phyloP scores from a whole-genome alignment of 2,329 filamentous ascomycete species.

The Fulvia fulva region DNA sequence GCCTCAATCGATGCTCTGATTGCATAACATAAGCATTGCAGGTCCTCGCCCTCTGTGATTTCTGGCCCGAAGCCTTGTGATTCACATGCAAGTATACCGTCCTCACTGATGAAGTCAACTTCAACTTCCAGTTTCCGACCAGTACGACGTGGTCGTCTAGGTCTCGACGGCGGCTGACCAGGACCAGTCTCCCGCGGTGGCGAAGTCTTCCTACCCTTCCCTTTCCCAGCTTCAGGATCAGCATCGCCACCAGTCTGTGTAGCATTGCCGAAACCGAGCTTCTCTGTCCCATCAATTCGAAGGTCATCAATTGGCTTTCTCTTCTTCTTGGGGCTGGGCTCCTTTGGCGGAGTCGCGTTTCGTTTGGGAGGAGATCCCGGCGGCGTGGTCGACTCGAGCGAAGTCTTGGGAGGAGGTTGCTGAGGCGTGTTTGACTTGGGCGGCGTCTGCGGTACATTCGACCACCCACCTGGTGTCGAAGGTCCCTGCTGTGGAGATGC shows the following conservation, averaged over 20 bases:
- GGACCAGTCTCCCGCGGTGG: too few species aligned
- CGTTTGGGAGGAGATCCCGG: too few species aligned
- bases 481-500: not conserved
- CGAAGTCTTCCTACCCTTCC: too few species aligned
- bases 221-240: not conserved
- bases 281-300: not conserved
- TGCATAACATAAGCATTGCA: not conserved
- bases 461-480: not conserved
- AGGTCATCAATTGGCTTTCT: not conserved
- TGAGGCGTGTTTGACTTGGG: not conserved
- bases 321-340: not conserved
- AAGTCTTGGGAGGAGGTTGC: not conserved
- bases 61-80: not conserved
- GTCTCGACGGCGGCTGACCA: too few species aligned
- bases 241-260: not conserved
- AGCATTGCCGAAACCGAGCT: not conserved
- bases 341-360: not conserved
- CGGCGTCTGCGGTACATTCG: not conserved
- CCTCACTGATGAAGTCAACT: too few species aligned
- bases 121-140: too few species aligned
- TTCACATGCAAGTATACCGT: too few species aligned
- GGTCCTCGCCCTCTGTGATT: not conserved
- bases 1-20: not conserved
- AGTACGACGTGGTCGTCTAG: not conserved
- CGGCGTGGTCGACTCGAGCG: too few species aligned